Percentiles rank a stretch among this genome's conserved stretches.
Evolutionary conservation across 2,329 filamentous ascomycete genomes (phyloP).

Genomic region (Exutisphaerella laricina): DNA sequence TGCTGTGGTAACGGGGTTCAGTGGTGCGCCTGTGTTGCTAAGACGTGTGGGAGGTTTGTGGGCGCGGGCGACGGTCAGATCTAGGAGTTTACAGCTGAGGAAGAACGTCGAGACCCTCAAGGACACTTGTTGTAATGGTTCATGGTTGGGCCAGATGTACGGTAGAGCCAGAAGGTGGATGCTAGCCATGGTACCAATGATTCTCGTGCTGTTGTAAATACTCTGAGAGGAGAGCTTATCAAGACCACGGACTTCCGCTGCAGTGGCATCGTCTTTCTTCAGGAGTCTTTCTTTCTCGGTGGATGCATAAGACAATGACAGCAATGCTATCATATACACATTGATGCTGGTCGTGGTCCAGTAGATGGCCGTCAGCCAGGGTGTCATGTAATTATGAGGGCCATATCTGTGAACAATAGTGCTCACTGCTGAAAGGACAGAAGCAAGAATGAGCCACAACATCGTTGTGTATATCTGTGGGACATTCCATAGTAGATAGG

Average conservation of each 20-base stretch:
- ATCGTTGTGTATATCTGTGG: too few species aligned
- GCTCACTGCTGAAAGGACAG: too few species aligned
- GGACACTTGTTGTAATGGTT: slow-evolving; percentile 4
- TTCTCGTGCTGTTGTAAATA: not conserved
- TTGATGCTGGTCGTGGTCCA: not conserved
- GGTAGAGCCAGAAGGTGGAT: not conserved
- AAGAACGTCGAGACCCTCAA: slow-evolving; percentile 18
- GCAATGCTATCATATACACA: not conserved
- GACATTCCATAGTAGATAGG: too few species aligned
- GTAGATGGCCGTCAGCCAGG: not conserved
- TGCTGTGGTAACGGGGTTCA: not conserved
- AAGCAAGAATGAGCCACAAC: too few species aligned
- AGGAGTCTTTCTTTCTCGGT: not conserved
- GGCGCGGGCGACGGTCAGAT: slow-evolving; percentile 13
- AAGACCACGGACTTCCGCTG: not conserved
- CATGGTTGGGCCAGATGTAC: not conserved
- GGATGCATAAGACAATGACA: not conserved
- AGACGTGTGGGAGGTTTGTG: slow-evolving; percentile 11
- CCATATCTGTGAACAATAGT: not conserved
- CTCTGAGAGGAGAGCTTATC: not conserved
- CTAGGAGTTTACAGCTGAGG: slow-evolving; percentile 19
- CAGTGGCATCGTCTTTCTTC: not conserved
- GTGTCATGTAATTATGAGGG: not conserved
- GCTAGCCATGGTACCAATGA: slow-evolving; percentile 1
- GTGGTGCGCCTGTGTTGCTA: not conserved